Conservation (phyloP, 805 yeast genomes). For the Ogataea kodamae region DNA sequence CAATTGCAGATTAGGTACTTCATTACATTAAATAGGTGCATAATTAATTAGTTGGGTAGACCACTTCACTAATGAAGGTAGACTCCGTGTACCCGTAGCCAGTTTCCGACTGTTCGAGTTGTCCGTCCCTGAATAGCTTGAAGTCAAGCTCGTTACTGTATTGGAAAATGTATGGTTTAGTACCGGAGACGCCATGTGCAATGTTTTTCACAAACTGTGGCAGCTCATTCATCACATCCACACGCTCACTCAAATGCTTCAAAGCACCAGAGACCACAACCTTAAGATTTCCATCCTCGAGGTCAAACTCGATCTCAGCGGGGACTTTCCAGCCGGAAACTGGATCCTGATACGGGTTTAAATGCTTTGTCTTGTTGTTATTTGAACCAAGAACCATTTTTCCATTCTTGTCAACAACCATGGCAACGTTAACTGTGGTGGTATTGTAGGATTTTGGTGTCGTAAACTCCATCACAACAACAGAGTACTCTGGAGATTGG, state of each 20-base stretch:
- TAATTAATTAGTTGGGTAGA: constrained; percentile 1
- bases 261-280: constrained; percentile 61
- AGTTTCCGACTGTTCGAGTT: constrained; percentile 42
- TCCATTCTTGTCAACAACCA: constrained; percentile 61
- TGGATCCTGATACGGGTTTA: constrained; percentile 55
- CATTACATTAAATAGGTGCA: constrained; percentile 9
- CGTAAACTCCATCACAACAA: constrained; percentile 89
- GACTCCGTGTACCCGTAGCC: constrained; percentile 77
- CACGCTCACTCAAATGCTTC: constrained; percentile 70
- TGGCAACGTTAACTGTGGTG: constrained; percentile 77
- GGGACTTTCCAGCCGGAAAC: constrained; percentile 95
- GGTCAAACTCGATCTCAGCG: constrained; percentile 55
- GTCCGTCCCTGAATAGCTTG: constrained; percentile 38
- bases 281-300: constrained; percentile 40
- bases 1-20: constrained; percentile 4
- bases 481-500: constrained; percentile 71
- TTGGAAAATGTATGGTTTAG: constrained; percentile 96
- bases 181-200: constrained; percentile 91
- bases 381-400: constrained; percentile 59
- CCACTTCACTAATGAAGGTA: constrained; percentile 58
- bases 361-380: constrained; percentile 61
- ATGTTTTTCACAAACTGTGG: constrained; percentile 92
- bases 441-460: constrained; percentile 89
- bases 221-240: constrained; percentile 96
- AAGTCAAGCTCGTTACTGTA: constrained; percentile 59